Base-by-base conservation (phyloP, 768 basidiomycete species). In the Mycena rosella region DNA sequence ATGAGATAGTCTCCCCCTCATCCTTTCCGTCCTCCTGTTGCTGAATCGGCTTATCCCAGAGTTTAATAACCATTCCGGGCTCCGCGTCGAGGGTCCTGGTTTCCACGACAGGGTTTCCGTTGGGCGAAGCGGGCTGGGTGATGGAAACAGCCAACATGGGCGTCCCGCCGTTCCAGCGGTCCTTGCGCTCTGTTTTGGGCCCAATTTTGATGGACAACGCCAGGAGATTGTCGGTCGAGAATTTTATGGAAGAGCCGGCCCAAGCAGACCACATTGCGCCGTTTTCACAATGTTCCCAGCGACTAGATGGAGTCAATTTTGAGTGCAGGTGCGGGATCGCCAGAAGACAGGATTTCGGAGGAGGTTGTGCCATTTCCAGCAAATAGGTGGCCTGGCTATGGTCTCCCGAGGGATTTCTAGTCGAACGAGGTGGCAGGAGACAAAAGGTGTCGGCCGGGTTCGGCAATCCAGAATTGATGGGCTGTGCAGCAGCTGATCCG, bases 141-240 rank as follows among this genome's bases (percentile, higher is more conserved):
- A 65, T 48, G 20, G 68, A 55, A 8, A 69, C 68, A 26, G 52
- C 45, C n/a, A 65, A 36, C 59, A 61, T 57, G 9, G 62, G 53
- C 8, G 63, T 65, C 3, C 58, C 60, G 26, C 68, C 68, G 26
- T 69, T 69, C 68, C 68, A 69, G 7, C 53, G 42, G 42, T 69
- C 63, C 30, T 65, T 69, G 42, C 58, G 57, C 40, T 69, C 44
- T 6, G 63, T 69, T 27, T 53, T 52, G 6, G 22, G 30, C 1
- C 64, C 57, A 6, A 65, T 53, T n/a, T 22, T 52, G 18, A 65
- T 27, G 8, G 27, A 65, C 8, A 58, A 18, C 14, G 49, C 26
- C 4, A 65, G 15, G 0, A 13, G 48, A 42, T 36, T 18, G 1
- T 8, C 2, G 7, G 15, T 30, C 20, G 34, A 24, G 27, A 65